These are phyloP conservation scores for Gossypium mustelinum DNA, from an alignment of 345 rosid genomes.

Conservation along the genomic window DNA sequence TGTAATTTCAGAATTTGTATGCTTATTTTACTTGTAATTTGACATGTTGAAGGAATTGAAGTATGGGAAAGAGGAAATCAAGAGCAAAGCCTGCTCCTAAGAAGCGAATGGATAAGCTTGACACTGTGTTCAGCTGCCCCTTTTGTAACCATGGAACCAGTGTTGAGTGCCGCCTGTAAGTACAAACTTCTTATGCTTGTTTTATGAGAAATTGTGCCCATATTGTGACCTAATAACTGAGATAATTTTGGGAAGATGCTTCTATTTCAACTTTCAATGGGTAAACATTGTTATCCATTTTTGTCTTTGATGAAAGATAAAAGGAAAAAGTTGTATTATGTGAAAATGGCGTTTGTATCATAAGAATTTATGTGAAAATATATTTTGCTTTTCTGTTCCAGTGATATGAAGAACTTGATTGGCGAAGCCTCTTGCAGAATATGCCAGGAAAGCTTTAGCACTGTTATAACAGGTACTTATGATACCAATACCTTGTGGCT, in stretches of 20 bases:
- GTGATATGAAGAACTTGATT: constrained; percentile 83
- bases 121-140: constrained; percentile 91
- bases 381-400: constrained; percentile 23
- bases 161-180: constrained; percentile 79
- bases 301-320: neutral
- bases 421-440: constrained; percentile 80
- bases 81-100: constrained; percentile 93
- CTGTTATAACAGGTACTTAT: constrained; percentile 66
- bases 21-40: constrained; percentile 2
- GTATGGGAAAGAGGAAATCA: constrained; percentile 97
- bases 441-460: constrained; percentile 86
- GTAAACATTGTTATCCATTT: neutral
- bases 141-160: constrained; percentile 95
- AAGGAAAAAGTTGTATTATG: neutral
- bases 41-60: constrained; percentile 12
- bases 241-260: neutral
- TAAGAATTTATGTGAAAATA: neutral
- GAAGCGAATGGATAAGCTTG: constrained; percentile 93
- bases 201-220: neutral
- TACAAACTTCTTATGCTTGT: constrained; percentile 16
- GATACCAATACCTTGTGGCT: neutral
- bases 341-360: neutral
- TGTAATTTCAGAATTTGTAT: neutral
- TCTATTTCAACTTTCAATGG: neutral
- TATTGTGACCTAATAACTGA: neutral